A percentile compares a stretch with the other conserved stretches of the same genome.
Conservation (phyloP, 2,329 filamentous ascomycete species). For the Aspergillus clavatus region DNA sequence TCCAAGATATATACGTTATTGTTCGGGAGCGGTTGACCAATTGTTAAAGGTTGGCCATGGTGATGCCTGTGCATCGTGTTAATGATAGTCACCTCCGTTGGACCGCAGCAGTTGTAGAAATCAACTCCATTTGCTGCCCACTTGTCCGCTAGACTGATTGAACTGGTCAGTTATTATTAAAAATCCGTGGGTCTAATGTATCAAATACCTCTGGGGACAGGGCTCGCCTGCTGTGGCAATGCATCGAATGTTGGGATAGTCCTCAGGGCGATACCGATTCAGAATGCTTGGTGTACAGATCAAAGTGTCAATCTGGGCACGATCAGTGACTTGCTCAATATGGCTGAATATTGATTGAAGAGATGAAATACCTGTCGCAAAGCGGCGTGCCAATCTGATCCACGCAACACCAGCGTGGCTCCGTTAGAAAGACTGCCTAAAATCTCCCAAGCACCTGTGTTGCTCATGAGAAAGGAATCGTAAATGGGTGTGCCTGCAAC, state of each 20-base stretch:
- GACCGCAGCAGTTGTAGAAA: slow-evolving; percentile 11
- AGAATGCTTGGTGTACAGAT: slow-evolving; percentile 12
- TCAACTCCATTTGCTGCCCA: slow-evolving; percentile 3
- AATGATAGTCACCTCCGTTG: slow-evolving; percentile 9
- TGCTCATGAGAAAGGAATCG: background rate
- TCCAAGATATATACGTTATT: slow-evolving; percentile 11
- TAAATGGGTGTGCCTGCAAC: background rate
- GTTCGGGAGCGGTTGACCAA: slow-evolving; percentile 10
- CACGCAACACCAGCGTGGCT: slow-evolving; percentile 5
- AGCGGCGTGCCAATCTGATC: slow-evolving; percentile 6
- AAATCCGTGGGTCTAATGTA: too few relatives aligned
- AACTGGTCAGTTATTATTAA: background rate
- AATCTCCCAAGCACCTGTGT: slow-evolving; percentile 9
- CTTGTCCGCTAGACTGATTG: slow-evolving; percentile 7
- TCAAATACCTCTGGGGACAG: slow-evolving; percentile 5
- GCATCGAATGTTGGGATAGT: slow-evolving; percentile 8
- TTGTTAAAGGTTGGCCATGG: slow-evolving; percentile 2
- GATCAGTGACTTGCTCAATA: too few relatives aligned
- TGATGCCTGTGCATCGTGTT: slow-evolving; percentile 11
- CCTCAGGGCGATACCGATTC: slow-evolving; percentile 1
- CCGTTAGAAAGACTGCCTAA: slow-evolving; percentile 5
- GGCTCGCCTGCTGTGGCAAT: slow-evolving; percentile 10
- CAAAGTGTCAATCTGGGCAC: slow-evolving; percentile 4
- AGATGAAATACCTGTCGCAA: slow-evolving; percentile 3
- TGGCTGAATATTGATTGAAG: background rate